These are phyloP conservation scores for Aleurites moluccanus DNA, from an alignment of 441 rosid species.

Conservation along the genomic window DNA sequence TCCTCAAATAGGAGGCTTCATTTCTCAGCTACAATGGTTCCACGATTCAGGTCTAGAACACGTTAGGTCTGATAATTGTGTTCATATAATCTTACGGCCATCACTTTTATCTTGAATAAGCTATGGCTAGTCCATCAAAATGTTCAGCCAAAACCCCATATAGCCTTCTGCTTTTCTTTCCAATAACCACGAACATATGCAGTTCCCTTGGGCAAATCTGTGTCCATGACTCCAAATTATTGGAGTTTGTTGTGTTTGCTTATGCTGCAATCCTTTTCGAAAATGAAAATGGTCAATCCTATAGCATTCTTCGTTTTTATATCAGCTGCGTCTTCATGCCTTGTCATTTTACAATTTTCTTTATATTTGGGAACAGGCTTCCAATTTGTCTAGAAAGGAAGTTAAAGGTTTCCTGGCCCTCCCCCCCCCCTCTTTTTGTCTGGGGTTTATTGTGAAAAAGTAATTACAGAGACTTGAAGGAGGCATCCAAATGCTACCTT, in stretches of 20 bases:
- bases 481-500: slow-evolving; percentile 35
- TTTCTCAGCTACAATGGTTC: slow-evolving; percentile 31
- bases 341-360: slow-evolving; percentile 18
- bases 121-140: slow-evolving; percentile 38
- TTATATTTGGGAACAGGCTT: slow-evolving; percentile 40
- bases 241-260: slow-evolving; percentile 38
- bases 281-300: slow-evolving; percentile 23
- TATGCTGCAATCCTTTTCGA: slow-evolving; percentile 31
- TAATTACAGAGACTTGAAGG: slow-evolving; percentile 37
- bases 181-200: slow-evolving; percentile 39
- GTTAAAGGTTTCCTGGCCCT: slow-evolving; percentile 33
- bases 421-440: slow-evolving; percentile 35
- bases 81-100: slow-evolving; percentile 47
- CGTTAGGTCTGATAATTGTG: slow-evolving; percentile 41
- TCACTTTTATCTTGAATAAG: slow-evolving; percentile 48
- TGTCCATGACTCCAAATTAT: slow-evolving; percentile 26
- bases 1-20: slow-evolving; percentile 41
- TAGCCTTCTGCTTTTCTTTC: slow-evolving; percentile 37
- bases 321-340: slow-evolving; percentile 30
- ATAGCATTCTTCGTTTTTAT: slow-evolving; percentile 34
- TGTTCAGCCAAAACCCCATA: slow-evolving; percentile 33
- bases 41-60: slow-evolving; percentile 46
- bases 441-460: slow-evolving; percentile 41
- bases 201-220: slow-evolving; percentile 31
- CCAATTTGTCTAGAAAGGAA: slow-evolving; percentile 34